phyloP scores from a whole-genome alignment of 2,329 filamentous ascomycete genomes.

The Fusarium hostae region DNA sequence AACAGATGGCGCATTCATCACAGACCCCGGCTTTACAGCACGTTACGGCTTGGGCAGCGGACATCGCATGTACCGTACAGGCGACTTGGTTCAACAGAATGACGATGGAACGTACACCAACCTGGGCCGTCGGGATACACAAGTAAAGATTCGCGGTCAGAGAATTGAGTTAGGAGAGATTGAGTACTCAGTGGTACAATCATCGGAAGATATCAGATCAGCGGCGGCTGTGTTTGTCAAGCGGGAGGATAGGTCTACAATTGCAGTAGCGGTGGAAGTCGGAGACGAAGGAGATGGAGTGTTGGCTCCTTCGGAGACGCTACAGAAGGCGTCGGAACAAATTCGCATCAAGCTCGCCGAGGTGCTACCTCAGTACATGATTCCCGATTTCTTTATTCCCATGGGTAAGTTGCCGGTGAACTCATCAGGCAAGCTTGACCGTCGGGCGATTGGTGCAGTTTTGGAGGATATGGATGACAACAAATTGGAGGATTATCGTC shows the following conservation, averaged over 20 bases:
- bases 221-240: not conserved
- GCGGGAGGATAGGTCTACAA: not conserved
- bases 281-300: not conserved
- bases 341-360: not conserved
- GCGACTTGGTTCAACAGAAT: not conserved
- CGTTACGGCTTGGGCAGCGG: not conserved
- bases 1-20: not conserved
- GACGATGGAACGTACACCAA: not conserved
- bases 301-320: not conserved
- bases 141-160: slow-evolving; percentile 1
- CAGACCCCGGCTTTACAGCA: not conserved
- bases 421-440: not conserved
- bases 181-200: not conserved
- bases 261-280: not conserved
- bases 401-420: not conserved
- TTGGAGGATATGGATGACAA: not conserved
- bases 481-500: not conserved
- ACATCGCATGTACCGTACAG: not conserved
- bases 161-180: slow-evolving; percentile 2
- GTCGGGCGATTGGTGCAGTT: fast-evolving
- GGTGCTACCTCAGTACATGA: slow-evolving; percentile 1
- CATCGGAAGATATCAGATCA: not conserved
- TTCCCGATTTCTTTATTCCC: not conserved
- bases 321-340: not conserved
- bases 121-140: not conserved